Conservation (phyloP, 495 filamentous ascomycete genomes). For the Zalerion maritima region DNA sequence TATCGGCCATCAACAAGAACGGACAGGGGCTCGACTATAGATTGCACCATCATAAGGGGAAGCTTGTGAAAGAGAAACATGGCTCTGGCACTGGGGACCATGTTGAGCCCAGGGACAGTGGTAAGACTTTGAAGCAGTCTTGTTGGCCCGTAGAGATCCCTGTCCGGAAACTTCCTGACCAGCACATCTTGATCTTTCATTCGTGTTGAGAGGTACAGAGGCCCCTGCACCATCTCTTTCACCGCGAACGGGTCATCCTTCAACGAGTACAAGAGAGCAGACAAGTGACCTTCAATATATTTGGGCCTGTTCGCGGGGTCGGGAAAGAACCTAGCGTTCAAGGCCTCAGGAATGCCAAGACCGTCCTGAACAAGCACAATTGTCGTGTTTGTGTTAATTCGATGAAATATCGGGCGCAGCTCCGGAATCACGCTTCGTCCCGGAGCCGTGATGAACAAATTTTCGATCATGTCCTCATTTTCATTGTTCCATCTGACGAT, state of each 20-base stretch:
- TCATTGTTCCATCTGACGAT: too few relatives aligned
- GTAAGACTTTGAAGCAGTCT: conserved; percentile 16
- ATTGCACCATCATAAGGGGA: conserved; percentile 58
- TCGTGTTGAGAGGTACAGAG: conserved; percentile 11
- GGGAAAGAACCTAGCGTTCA: conserved; percentile 54
- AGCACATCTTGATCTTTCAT: not conserved
- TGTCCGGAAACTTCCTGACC: not conserved
- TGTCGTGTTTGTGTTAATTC: conserved; percentile 58
- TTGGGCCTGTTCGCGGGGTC: conserved; percentile 47
- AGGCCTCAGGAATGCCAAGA: conserved; percentile 61
- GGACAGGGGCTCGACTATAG: conserved; percentile 64
- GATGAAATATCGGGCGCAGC: conserved; percentile 41
- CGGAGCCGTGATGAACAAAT: conserved; percentile 61
- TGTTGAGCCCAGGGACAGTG: conserved; percentile 14
- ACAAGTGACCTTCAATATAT: conserved; percentile 61
- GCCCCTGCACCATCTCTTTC: conserved; percentile 37
- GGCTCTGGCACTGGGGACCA: conserved; percentile 9
- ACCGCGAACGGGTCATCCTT: conserved; percentile 39
- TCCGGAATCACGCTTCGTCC: conserved; percentile 39
- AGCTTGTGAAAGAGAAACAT: conserved; percentile 36
- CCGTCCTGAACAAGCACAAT: conserved; percentile 73
- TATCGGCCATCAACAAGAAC: conserved; percentile 59
- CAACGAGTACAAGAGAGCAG: conserved; percentile 39
- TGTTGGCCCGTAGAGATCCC: conserved; percentile 5
- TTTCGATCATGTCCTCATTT: conserved; percentile 52